Base-by-base conservation (phyloP, 768 basidiomycete species). In the Dioszegia aurantiaca region DNA sequence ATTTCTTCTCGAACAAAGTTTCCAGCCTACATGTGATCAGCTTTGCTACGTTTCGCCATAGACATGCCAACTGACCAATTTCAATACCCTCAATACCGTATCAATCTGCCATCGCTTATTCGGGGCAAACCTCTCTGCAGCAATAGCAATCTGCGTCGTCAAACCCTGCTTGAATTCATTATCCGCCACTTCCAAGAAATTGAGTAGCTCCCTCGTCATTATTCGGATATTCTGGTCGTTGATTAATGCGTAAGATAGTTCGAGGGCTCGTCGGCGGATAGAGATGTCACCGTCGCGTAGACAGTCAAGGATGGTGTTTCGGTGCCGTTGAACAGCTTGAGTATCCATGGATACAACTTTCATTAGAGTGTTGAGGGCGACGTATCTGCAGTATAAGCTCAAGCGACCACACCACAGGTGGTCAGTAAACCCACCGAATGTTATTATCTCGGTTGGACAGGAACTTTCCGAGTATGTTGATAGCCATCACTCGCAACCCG, bases 101-200 rank as follows among this genome's bases (percentile, higher is more conserved):
- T 98, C 95, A 52, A 99, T 99, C 74, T 99, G 95, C 94, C 94
- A 99, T 63, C 95, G 83, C 78, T 93, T 93, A 77, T 94, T 97
- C 0, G 95, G 95, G 0, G 94, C 94, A 72, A 90, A 98, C 43
- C 92, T 82, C 77, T 99, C 95, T 0, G 95, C 95, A 1, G 92
- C 94, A 24, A 97, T 80, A 54, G 87, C 90, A 46, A 99, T 92
- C 77, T 99, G 94, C 0, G 94, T 97, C 0, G 95, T 99, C 86
- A 99, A 87, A 0, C 90, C 88, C 14, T 90, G 84, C 79, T 99
- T 99, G 81, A 99, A 99, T 75, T 99, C 95, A 62, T 97, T 93
- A 71, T 98, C 95, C 28, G 95, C 94, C 19, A 97, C 90, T 69
- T 98, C 94, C 16, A 99, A 83, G 84, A 98, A 99, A 0, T 90